Evolutionary conservation across 129 eudicot species (phyloP), one percentile per base, ranked within the genome.

Genomic region (sunflower (Helianthus annuus)): DNA sequence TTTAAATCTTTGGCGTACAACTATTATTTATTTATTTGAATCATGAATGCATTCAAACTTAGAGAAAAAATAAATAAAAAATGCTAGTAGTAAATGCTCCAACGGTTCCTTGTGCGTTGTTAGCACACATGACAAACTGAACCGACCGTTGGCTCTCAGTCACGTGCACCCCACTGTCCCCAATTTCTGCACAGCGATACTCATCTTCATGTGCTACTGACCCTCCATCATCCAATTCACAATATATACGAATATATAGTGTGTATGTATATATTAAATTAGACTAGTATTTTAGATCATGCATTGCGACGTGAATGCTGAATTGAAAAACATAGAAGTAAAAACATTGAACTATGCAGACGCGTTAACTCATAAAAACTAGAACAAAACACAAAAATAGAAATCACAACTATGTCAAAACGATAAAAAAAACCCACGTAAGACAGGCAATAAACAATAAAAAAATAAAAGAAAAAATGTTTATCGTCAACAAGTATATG

Each of bases 81-180:
- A 59, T 10, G 6, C 5, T 5, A 32, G 3, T 6, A 60, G 19
- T 32, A 60, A 60, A 60, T 59, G 66, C 44, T 60, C 66, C 45
- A 59, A 29, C 44, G 65, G 65, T 59, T 59, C 16, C 42, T 59
- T 27, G 24, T 22, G 62, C 22, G 38, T 10, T 10, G 42, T 27
- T 27, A 10, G 64, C 64, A 7, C 64, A 58, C 64, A 59, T 59
- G 65, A 59, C 44, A 7, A 12, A 59, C 65, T 59, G 65, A 59
- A 29, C 65, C 19, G 45, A 60, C 66, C 66, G 66, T 60, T 60
- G 66, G 45, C 16, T 34, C 45, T 34, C 12, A 60, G 66, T 60
- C 66, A 29, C 66, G 66, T 60, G 66, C 66, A 42, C 36, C 14
- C n/a, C 44, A 60, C 39, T 39, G 64, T 58, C 40, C 40, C 40